Conservation (phyloP, 2,329 filamentous ascomycete genomes). For the Pseudogymnoascus sp. region DNA sequence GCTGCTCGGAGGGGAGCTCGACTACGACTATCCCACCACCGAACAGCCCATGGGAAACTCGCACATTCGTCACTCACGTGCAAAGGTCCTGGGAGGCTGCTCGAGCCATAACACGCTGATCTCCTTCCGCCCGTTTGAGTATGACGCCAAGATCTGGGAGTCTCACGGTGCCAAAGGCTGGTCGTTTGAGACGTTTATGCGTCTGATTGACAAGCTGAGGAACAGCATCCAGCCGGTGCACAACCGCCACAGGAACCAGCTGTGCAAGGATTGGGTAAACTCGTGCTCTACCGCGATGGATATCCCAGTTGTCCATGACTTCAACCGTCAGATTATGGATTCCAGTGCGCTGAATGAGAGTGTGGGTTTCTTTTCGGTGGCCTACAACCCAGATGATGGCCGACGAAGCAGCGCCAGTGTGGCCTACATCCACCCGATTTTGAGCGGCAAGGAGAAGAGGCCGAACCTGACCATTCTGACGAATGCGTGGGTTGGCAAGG, state of each 20-base stretch:
- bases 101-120: constrained; percentile 92
- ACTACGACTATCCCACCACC: constrained; percentile 80
- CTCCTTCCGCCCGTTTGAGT: constrained; percentile 83
- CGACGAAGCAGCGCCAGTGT: constrained; percentile 78
- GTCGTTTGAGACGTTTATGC: constrained; percentile 78
- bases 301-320: constrained; percentile 76
- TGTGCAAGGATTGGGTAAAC: constrained; percentile 84
- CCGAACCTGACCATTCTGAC: constrained; percentile 81
- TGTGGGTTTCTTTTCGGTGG: constrained; percentile 84
- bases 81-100: constrained; percentile 87
- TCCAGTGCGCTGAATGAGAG: constrained; percentile 65
- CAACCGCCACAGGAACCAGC: constrained; percentile 75
- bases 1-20: constrained; percentile 76
- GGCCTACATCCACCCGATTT: constrained; percentile 86
- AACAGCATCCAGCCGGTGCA: constrained; percentile 90
- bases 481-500: constrained; percentile 76
- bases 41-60: constrained; percentile 91
- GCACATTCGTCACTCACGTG: constrained; percentile 82
- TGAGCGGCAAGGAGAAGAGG: constrained; percentile 71
- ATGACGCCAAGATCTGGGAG: constrained; percentile 81
- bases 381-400: constrained; percentile 85
- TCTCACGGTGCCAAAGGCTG: constrained; percentile 74
- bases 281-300: constrained; percentile 70
- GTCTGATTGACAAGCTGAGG: constrained; percentile 72
- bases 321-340: constrained; percentile 73